Base-by-base conservation (phyloP, 1,139 yeast genomes). In the Geotrichum armillariae region DNA sequence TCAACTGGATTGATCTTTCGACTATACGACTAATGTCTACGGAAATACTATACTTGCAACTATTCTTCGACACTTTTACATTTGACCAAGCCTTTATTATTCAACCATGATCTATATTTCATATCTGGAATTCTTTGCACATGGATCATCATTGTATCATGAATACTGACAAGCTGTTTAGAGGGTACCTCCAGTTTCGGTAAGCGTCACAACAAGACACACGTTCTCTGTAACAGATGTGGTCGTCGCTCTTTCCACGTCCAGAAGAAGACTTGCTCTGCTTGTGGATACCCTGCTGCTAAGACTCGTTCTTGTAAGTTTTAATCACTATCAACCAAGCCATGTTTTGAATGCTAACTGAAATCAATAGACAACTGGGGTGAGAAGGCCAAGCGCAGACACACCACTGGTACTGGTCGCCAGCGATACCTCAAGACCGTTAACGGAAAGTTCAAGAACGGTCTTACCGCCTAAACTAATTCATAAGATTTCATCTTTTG, bases 141-240 rank as follows among this genome's bases (percentile, higher is more conserved):
- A n/a, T 6, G 16, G n/a, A n/a, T 4, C n/a, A 31, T 5, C 38
- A 34, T 34, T 34, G 4, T 34, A 5, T 16, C 16, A 14, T 34
- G 18, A 12, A 11, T 14, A 16, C 2, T n/a, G 5, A 12, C 3
- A 16, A 33, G 20, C 20, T 34, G 2, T 49, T 57, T 72, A 89
- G 96, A 93, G 91, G 99, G 99, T 89, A 93, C 99, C 78, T 96
- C 98, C 82, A 89, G 97, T 77, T 85, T 89, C 83, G 98, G 99
- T 85, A 93, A 91, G 83, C 90, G 95, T 79, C 98, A 93, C 90
- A 91, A 88, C 94, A 94, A 94, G 83, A 85, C 98, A 75, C 99
- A 93, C 90, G 87, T 95, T 74, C 82, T 91, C 79, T 94, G 99
- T 84, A 89, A 85, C 84, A 90, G 98, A 86, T 93, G 99, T 83